Evolutionary conservation across 129 eudicot species (phyloP).

Genomic region (Solidago caesia): DNA sequence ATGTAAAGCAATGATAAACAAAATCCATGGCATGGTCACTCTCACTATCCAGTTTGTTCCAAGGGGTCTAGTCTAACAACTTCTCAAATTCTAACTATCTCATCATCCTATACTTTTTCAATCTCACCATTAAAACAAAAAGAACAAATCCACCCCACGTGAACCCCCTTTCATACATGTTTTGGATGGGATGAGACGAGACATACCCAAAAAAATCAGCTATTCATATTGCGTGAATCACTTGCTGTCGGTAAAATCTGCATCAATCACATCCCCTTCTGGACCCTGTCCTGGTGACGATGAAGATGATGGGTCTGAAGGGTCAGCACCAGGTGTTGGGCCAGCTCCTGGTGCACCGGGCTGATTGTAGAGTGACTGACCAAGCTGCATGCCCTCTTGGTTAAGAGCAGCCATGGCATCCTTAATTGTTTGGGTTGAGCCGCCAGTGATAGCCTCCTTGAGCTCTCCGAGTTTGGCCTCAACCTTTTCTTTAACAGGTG

Average conservation of each 20-base stretch:
- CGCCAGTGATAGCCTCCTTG: conserved; percentile 79
- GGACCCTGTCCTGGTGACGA: conserved; percentile 60
- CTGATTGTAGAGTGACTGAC: conserved; percentile 92
- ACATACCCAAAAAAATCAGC: neutral
- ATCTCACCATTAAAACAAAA: conserved; percentile 6
- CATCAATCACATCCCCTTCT: conserved; percentile 94
- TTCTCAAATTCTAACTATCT: conserved; percentile 12
- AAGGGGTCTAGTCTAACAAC: neutral
- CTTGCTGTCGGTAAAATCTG: conserved; percentile 94
- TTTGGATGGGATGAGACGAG: neutral
- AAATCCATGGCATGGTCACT: conserved; percentile 10
- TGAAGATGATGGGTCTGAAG: conserved; percentile 42
- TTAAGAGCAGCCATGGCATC: conserved; percentile 96
- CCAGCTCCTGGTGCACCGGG: conserved; percentile 72
- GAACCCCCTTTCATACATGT: conserved; percentile 2
- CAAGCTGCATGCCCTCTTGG: conserved; percentile 97
- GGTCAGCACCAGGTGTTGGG: conserved; percentile 54
- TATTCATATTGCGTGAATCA: conserved; percentile 26
- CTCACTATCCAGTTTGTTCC: conserved; percentile 18
- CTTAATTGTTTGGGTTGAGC: conserved; percentile 79
- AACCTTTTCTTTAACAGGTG: conserved; percentile 27
- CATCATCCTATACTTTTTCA: conserved; percentile 19
- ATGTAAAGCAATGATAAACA: conserved; percentile 11
- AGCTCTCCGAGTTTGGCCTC: conserved; percentile 72
- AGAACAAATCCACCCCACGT: neutral